Conservation (phyloP, 306 rosid species). For the Pyrus bretschneideri region DNA sequence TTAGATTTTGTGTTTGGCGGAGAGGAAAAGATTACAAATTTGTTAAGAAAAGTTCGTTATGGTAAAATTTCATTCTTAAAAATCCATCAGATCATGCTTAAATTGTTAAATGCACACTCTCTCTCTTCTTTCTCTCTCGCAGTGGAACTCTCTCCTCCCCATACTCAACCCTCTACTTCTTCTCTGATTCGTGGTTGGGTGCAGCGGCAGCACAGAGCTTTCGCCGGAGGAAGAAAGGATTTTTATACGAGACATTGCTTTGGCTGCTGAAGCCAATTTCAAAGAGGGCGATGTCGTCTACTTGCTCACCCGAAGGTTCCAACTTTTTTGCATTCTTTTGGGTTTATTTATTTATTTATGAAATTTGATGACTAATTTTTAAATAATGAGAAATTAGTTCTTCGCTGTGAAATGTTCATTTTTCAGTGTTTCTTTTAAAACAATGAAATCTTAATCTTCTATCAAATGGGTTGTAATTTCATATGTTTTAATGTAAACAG, state of each 20-base stretch:
- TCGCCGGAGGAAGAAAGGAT: conserved; percentile 86
- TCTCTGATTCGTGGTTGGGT: too few species aligned
- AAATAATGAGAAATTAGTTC: too few species aligned
- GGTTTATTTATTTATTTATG: background rate
- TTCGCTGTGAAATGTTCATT: background rate
- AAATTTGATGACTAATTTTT: background rate
- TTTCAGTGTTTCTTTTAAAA: background rate
- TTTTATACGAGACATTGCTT: conserved; percentile 82
- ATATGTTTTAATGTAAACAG: background rate
- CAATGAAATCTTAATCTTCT: background rate
- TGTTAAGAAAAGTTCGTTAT: background rate
- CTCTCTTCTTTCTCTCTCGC: too few species aligned
- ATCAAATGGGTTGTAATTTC: too few species aligned
- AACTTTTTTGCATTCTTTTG: background rate
- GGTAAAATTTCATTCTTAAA: background rate
- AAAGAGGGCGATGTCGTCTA: conserved; percentile 82
- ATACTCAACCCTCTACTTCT: too few species aligned
- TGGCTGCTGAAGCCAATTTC: conserved; percentile 63
- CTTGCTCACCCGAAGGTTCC: conserved; percentile 76
- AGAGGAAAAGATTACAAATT: background rate
- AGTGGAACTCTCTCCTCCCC: too few species aligned
- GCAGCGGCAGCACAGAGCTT: conserved; percentile 43
- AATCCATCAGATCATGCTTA: background rate
- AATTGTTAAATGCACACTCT: background rate
- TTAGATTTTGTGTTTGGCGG: background rate